Percentiles rank a stretch among this genome's conserved stretches.
Evolutionary conservation across 2,329 filamentous ascomycete genomes (phyloP).

Genomic region (Cyphellophora europaea): DNA sequence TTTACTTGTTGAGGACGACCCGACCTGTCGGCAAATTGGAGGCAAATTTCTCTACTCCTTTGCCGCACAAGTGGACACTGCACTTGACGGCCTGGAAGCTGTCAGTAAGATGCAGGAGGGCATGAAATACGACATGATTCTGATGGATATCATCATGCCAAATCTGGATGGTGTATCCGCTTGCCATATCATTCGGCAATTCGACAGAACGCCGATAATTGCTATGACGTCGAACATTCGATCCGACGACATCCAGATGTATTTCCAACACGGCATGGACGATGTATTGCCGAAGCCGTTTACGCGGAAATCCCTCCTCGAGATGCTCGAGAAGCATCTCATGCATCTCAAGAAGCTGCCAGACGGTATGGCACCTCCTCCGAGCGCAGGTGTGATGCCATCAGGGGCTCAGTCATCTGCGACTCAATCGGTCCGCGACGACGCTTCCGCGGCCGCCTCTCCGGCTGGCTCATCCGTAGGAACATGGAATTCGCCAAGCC

Average conservation of each 20-base stretch:
- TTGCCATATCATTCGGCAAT: conserved; percentile 84
- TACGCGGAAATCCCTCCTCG: conserved; percentile 75
- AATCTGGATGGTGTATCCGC: conserved; percentile 90
- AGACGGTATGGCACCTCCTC: conserved; percentile 45
- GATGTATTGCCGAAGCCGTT: conserved; percentile 96
- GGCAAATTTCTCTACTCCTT: conserved; percentile 59
- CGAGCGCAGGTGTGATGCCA: conserved; percentile 17
- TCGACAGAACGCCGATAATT: conserved; percentile 76
- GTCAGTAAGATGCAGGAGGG: conserved; percentile 71
- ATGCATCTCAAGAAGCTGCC: conserved; percentile 66
- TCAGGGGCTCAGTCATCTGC: too few relatives aligned
- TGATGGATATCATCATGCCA: conserved; percentile 97
- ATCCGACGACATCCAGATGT: conserved; percentile 91
- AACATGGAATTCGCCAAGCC: conserved; percentile 56
- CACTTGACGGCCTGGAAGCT: conserved; percentile 80
- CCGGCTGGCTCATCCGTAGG: conserved; percentile 45
- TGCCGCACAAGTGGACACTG: conserved; percentile 53
- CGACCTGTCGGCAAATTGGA: conserved; percentile 57
- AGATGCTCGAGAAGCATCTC: conserved; percentile 81
- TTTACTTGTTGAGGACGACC: conserved; percentile 77
- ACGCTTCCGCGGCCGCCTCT: conserved; percentile 54
- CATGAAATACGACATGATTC: conserved; percentile 59
- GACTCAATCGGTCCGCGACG: too few relatives aligned
- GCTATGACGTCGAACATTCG: conserved; percentile 99
- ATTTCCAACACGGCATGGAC: conserved; percentile 97